These are phyloP conservation scores for Aureobasidium sp. DNA, from an alignment of 2,329 filamentous ascomycete genomes.

Conservation along the genomic window DNA sequence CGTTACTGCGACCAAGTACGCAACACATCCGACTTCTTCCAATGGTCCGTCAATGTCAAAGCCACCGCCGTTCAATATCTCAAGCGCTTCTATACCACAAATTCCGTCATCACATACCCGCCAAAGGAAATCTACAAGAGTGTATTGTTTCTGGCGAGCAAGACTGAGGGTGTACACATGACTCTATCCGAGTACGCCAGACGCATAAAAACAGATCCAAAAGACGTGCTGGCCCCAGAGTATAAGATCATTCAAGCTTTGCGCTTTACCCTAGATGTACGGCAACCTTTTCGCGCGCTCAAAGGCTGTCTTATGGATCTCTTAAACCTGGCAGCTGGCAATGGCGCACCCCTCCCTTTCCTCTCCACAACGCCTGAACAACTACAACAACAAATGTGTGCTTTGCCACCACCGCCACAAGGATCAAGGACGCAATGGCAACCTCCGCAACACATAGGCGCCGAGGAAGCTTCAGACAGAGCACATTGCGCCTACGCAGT, in stretches of 20 bases:
- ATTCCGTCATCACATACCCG: constrained; percentile 94
- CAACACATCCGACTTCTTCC: constrained; percentile 50
- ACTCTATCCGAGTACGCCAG: constrained; percentile 53
- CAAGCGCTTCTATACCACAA: constrained; percentile 89
- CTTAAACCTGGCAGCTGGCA: constrained; percentile 57
- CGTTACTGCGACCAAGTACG: constrained; percentile 59
- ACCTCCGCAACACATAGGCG: constrained; percentile 1
- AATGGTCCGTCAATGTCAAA: constrained; percentile 54
- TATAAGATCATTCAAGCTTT: constrained; percentile 89
- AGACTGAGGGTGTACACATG: constrained; percentile 80
- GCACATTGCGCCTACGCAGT: constrained; percentile 61
- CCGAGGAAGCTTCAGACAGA: constrained; percentile 34
- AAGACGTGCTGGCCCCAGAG: constrained; percentile 81
- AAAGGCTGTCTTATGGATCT: constrained; percentile 84
- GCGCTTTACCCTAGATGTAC: constrained; percentile 87
- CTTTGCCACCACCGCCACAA: constrained; percentile 21
- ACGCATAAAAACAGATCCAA: constrained; percentile 57
- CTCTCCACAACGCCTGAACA: constrained; percentile 20
- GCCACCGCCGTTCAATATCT: constrained; percentile 84
- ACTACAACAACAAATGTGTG: constrained; percentile 26
- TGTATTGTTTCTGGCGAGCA: constrained; percentile 85
- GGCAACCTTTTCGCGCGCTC: constrained; percentile 80
- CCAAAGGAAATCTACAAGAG: constrained; percentile 84
- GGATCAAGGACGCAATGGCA: constrained; percentile 4
- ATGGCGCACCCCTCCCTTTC: constrained; percentile 33